Conservation (phyloP, 2,329 filamentous ascomycete genomes). For the Aureobasidium lini region DNA sequence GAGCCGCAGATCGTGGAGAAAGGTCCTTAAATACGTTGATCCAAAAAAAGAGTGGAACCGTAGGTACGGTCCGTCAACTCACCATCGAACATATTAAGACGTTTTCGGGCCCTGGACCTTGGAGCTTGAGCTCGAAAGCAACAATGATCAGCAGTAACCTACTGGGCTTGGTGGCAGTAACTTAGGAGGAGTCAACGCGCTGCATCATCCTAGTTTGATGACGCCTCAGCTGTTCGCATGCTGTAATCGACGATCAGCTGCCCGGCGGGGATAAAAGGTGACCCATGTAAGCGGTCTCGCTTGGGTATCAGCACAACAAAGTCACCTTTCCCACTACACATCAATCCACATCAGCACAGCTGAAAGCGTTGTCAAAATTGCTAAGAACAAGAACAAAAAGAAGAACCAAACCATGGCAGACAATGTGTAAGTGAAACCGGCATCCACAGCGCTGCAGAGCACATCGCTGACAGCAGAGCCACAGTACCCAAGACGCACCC, state of each 20-base stretch:
- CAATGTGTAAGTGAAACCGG: background rate
- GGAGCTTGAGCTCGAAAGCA: background rate
- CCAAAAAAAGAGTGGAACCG: background rate
- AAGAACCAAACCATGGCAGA: background rate
- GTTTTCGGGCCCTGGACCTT: background rate
- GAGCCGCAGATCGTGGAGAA: conserved; percentile 1
- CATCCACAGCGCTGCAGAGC: background rate
- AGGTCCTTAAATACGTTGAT: background rate
- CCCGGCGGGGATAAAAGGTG: background rate
- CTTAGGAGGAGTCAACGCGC: background rate
- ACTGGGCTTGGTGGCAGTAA: background rate
- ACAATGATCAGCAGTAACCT: background rate
- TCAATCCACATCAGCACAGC: background rate
- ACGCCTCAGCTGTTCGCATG: conserved; percentile 2
- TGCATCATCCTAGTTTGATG: background rate
- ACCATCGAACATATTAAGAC: background rate
- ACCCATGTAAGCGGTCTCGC: background rate
- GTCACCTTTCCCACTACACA: background rate
- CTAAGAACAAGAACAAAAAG: background rate
- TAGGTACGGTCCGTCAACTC: conserved; percentile 7
- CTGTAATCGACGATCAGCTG: background rate
- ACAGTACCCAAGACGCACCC: background rate
- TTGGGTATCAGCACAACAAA: background rate
- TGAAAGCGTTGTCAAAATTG: background rate
- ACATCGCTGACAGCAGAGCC: no score